Percentiles rank a stretch among this genome's conserved stretches.
phyloP scores from a whole-genome alignment of 2,329 filamentous ascomycete species.

The Penicillium olsonii region DNA sequence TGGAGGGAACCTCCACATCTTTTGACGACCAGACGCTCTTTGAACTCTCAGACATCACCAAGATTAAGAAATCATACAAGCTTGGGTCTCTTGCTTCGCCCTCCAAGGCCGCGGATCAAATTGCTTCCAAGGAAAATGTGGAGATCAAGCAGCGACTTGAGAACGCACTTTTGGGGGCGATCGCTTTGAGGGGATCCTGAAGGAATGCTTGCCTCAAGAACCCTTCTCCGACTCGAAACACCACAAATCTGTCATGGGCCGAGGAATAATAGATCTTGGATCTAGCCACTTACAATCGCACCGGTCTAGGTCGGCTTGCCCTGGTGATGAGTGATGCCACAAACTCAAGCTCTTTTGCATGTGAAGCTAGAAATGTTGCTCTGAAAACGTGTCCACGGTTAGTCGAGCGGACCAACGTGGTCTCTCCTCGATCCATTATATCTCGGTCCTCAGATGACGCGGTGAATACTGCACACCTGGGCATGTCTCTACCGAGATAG shows the following conservation, averaged over 20 bases:
- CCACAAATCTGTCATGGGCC: neutral
- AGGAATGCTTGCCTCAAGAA: slow-evolving; percentile 11
- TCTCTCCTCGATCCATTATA: neutral
- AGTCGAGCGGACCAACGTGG: too few relatives aligned
- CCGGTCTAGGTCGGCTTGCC: too few relatives aligned
- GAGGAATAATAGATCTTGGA: neutral
- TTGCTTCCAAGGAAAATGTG: slow-evolving; percentile 21
- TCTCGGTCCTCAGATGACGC: neutral
- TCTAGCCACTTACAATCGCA: too few relatives aligned
- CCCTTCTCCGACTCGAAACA: neutral
- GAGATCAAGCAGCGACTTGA: slow-evolving; percentile 54
- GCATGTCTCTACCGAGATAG: neutral
- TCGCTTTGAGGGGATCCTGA: slow-evolving; percentile 70
- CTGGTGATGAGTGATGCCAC: too few relatives aligned
- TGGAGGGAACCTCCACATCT: slow-evolving; percentile 62
- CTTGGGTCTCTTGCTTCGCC: slow-evolving; percentile 62
- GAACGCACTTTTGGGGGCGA: slow-evolving; percentile 69
- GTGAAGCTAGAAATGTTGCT: too few relatives aligned
- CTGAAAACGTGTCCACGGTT: too few relatives aligned
- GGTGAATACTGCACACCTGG: neutral
- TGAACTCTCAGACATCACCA: slow-evolving; percentile 62
- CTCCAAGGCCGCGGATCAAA: slow-evolving; percentile 10
- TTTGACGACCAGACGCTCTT: slow-evolving; percentile 67
- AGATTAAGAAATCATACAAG: slow-evolving; percentile 85
- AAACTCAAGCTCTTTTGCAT: too few relatives aligned